Percentiles rank a stretch among this genome's conserved stretches.
Evolutionary conservation across 2,329 filamentous ascomycete genomes (phyloP).

Genomic region (Mollisiaceae sp.): DNA sequence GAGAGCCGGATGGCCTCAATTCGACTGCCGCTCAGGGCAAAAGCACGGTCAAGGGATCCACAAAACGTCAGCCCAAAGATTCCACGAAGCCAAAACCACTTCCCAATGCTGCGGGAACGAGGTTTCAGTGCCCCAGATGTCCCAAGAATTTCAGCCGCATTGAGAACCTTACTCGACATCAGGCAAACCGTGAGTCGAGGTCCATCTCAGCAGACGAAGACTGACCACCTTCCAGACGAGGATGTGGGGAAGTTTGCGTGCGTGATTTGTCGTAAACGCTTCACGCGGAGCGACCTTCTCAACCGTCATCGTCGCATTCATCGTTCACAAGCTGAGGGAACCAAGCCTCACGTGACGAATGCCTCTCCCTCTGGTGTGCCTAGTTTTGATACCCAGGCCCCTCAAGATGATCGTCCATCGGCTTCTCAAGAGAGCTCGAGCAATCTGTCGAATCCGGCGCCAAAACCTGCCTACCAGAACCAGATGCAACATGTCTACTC

Average conservation of each 20-base stretch:
- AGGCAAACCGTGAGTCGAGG: conserved; percentile 39
- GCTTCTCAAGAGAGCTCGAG: conserved; percentile 20
- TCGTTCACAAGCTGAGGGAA: conserved; percentile 19
- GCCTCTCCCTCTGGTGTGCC: conserved; percentile 19
- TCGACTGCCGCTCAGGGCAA: background rate
- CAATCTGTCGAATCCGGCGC: conserved; percentile 17
- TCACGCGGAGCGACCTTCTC: conserved; percentile 40
- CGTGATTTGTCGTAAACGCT: conserved; percentile 37
- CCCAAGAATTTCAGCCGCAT: conserved; percentile 41
- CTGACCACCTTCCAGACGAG: conserved; percentile 34
- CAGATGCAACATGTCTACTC: conserved; percentile 11
- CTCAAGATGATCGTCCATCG: conserved; percentile 24
- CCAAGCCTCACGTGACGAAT: conserved; percentile 27
- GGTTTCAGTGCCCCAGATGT: conserved; percentile 40
- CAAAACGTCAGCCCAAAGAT: conserved; percentile 26
- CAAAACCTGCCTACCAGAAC: conserved; percentile 18
- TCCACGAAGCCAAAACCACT: conserved; percentile 23
- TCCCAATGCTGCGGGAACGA: conserved; percentile 17
- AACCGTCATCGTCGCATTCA: conserved; percentile 41
- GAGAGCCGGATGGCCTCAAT: conserved; percentile 3
- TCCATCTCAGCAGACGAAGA: conserved; percentile 1
- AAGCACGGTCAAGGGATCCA: background rate
- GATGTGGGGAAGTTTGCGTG: conserved; percentile 40
- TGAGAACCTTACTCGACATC: conserved; percentile 41
- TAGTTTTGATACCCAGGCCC: background rate